Evolutionary conservation across 1,139 yeast genomes (phyloP).

Genomic region (Candida sanyaensis): DNA sequence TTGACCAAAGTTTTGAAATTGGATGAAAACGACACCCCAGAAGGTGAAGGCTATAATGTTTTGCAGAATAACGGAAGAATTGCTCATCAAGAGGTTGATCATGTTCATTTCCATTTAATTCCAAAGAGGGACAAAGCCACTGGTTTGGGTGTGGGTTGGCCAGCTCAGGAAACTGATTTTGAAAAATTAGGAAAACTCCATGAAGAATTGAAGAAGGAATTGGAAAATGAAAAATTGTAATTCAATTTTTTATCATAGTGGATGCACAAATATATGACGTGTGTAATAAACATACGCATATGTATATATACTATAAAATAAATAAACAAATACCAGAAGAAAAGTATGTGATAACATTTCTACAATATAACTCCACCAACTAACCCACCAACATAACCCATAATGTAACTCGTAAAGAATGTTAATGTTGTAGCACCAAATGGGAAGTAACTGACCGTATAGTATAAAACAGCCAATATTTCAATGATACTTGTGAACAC

Average conservation of each 20-base stretch:
- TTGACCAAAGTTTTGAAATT: slow-evolving; percentile 71
- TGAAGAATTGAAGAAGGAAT: slow-evolving; percentile 56
- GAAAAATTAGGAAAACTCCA: slow-evolving; percentile 69
- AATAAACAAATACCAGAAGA: neutral
- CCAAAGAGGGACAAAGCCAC: slow-evolving; percentile 74
- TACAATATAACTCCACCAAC: slow-evolving; percentile 38
- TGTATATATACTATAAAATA: slow-evolving; percentile 2
- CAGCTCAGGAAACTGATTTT: slow-evolving; percentile 74
- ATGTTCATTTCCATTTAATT: slow-evolving; percentile 94
- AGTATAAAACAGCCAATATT: slow-evolving; percentile 82
- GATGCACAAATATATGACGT: neutral
- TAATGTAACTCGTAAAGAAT: slow-evolving; percentile 75
- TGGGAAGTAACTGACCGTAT: slow-evolving; percentile 91
- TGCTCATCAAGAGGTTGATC: slow-evolving; percentile 94
- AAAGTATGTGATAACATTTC: neutral
- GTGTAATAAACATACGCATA: slow-evolving; percentile 1
- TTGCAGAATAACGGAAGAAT: slow-evolving; percentile 91
- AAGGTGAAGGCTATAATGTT: slow-evolving; percentile 79
- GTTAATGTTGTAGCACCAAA: slow-evolving; percentile 89
- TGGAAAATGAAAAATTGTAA: slow-evolving; percentile 31
- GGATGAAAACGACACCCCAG: slow-evolving; percentile 52
- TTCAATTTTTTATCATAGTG: neutral
- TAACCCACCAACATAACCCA: slow-evolving; percentile 72
- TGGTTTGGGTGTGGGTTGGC: slow-evolving; percentile 92
- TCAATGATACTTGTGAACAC: slow-evolving; percentile 75